Base-by-base conservation (phyloP, 129 eudicot genomes). In the Escallonia rubra region DNA sequence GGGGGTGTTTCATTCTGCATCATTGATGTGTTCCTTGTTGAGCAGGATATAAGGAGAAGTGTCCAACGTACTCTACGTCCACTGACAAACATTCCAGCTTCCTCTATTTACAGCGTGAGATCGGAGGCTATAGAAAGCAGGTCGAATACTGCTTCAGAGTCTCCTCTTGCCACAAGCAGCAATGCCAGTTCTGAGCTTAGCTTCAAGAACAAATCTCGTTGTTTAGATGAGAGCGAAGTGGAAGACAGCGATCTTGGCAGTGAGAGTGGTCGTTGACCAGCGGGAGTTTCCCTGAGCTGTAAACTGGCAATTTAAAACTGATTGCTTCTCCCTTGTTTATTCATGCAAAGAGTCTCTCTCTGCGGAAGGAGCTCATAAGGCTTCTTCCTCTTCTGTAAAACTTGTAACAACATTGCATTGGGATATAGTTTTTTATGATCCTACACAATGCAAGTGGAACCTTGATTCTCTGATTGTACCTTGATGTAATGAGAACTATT, bases 41-140 rank as follows among this genome's bases (percentile, higher is more conserved):
- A 72, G 46, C 84, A 91, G 97, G 97, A 91, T 82, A 85, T 91
- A 42, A 85, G 94, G 61, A 80, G 91, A 62, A 91, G 87, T 70
- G 78, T 91, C 72, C 75, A 79, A 10, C 87, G 92, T 46, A 82
- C 82, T 65, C 49, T 83, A 69, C 88, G 86, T 15, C 78, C 93
- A 65, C 64, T 76, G 61, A 87, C 85, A 39, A 74, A 85, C 60
- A 67, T 77, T 67, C 85, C 91, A 9, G 91, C 91, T 65, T 82
- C 95, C 46, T 80, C 82, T 7, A 68, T 76, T 57, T 77, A 75
- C 68, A 85, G 94, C 51, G 75, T 76, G 79, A 78, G 91, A 74
- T 72, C 84, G 7, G 80, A 78, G 70, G 70, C 91, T n/a, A 65
- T 77, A 16, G 80, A 85, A 67, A 73, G 66, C 68, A 74, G 65